Base-by-base conservation (phyloP, 2,329 filamentous ascomycete genomes). In the Blumeria graminis region DNA sequence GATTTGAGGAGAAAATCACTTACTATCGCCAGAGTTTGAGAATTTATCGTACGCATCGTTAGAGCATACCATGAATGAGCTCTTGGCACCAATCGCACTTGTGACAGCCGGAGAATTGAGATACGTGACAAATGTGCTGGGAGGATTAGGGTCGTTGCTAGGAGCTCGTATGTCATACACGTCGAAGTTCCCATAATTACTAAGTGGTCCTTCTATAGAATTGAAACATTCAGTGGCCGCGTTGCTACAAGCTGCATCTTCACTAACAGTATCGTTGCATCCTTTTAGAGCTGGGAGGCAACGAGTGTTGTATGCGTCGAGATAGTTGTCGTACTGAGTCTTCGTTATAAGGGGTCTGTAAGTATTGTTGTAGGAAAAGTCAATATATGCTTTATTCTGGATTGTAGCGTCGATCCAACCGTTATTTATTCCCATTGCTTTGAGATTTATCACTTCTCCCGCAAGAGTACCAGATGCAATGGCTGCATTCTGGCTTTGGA, bases 171-270 rank as follows among this genome's bases (percentile, higher is more conserved):
- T 58, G 56, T 66, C 60, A 57, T 63, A 62, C 22, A 58, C 57
- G 43, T 68, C 61, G 56, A 66, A 66, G 55, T 68, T 60, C 7
- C 58, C 63, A 4, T 59, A 56, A 1, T 58, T n/a, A 28, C 57
- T 61, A 34, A 71, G 63, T 6, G 63, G 62, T 7, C 63, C 62
- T 56, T 72, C 69, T 45, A 73, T 68, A 22, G 62, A 58, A 35
- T 60, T 48, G 16, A 56, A 57, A 55, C 58, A 60, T 1, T 48
- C 56, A 18, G 56, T 63, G 83, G 79, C 77, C 39, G 67, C 69
- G 45, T 81, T 82, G 62, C 84, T 88, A n/a, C 90, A 96, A 72
- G 73, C 72, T 51, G 77, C 77, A 34, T 75, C 94, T 10, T 84
- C 94, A 5, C 92, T 90, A 0, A 89, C 65, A 3, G 58, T 58